Evolutionary conservation across 2,329 filamentous ascomycete genomes (phyloP), one percentile per base, ranked within the genome.

Genomic region (Cordyceps fumosorosea): DNA sequence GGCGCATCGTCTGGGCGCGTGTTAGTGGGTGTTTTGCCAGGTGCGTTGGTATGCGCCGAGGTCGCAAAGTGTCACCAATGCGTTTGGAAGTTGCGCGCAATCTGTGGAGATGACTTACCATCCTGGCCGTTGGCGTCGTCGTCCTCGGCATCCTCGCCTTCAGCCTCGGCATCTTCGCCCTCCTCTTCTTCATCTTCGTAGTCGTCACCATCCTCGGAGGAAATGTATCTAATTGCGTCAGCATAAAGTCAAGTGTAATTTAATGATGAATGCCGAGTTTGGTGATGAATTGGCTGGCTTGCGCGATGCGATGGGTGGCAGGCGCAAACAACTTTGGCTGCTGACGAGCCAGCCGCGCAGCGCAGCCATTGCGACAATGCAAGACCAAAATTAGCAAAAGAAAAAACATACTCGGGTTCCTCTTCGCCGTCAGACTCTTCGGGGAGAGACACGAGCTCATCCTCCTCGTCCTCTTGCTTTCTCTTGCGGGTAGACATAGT

Each of bases 371-470:
- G 48, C 47, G 40, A 18, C 40, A 34, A 44, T 18, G 12, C 55
- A 55, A 12, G 0, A 22, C 20, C 48, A 16, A 54, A 57, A 40
- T 50, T 24, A 48, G 54, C 40, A 22, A 18, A 60, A 57, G 45
- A 32, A 32, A 53, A 64, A 53, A 71, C 80, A 78, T 77, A 83
- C 81, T 82, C 81, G 70, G 82, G 79, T 70, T 82, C 80, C 68
- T 82, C 80, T 69, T 80, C 78, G 50, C 76, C 78, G 64, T 81
- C 79, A 54, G 78, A 77, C 54, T 77, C 80, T 64, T 81, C 80
- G 60, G 81, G 80, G 60, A 83, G 78, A 64, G 80, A 81, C 64
- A 83, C 77, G 40, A 83, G 79, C 74, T 82, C 80, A 63, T 82
- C 80, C 70, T 81, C 78, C 66, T 81, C 79, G 26, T 77, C 60